Conservation (phyloP, 2,329 filamentous ascomycete genomes). For the Metarhizium sp. region DNA sequence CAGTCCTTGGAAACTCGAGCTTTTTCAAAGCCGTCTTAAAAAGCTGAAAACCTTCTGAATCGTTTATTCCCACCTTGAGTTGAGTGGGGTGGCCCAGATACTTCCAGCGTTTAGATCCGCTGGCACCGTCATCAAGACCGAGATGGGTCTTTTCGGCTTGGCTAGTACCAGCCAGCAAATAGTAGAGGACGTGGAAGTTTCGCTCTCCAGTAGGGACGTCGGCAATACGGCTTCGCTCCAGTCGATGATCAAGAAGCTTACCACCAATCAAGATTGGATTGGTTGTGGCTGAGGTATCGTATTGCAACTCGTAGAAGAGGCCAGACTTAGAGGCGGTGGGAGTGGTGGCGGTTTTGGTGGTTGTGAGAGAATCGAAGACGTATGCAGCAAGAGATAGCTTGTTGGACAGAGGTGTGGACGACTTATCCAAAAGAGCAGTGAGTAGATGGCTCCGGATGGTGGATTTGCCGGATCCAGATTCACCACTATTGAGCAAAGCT, state of each 20-base stretch:
- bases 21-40: slow-evolving; percentile 95
- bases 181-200: slow-evolving; percentile 94
- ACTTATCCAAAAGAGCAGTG: slow-evolving; percentile 76
- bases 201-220: slow-evolving; percentile 91
- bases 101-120: slow-evolving; percentile 72
- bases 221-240: slow-evolving; percentile 86
- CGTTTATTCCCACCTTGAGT: slow-evolving; percentile 93
- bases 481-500: slow-evolving; percentile 53
- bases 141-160: slow-evolving; percentile 83
- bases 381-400: slow-evolving; percentile 92
- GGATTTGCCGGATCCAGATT: slow-evolving; percentile 93
- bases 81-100: slow-evolving; percentile 95
- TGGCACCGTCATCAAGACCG: slow-evolving; percentile 43
- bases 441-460: slow-evolving; percentile 85
- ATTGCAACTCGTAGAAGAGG: slow-evolving; percentile 92
- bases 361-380: slow-evolving; percentile 91
- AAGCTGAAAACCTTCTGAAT: slow-evolving; percentile 88
- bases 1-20: slow-evolving; percentile 83
- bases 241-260: slow-evolving; percentile 85
- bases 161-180: slow-evolving; percentile 86
- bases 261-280: slow-evolving; percentile 86
- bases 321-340: slow-evolving; percentile 93
- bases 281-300: slow-evolving; percentile 77
- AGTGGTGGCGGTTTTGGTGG: slow-evolving; percentile 92
- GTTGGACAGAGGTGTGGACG: slow-evolving; percentile 83